Evolutionary conservation across 768 basidiomycete species (phyloP).

Genomic region (Termitomyces titanicus): DNA sequence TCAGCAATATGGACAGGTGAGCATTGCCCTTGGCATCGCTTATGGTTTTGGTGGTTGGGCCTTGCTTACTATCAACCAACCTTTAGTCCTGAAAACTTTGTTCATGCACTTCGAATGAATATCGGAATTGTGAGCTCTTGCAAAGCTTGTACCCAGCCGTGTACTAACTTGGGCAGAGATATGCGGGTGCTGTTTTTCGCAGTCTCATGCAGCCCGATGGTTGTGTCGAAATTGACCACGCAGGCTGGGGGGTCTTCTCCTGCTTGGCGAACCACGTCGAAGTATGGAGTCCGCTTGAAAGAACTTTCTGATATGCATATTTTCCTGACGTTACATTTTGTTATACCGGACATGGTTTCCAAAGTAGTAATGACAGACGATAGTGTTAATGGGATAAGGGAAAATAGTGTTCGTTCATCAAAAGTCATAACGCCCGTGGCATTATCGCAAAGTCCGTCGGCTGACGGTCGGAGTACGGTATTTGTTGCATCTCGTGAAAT

Average conservation of each 20-base stretch:
- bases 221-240: conserved; percentile 38
- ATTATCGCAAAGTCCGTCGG: conserved; percentile 1
- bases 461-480: conserved; percentile 1
- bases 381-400: neutral
- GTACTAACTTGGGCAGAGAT: conserved; percentile 20
- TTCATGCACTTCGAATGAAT: conserved; percentile 59
- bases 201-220: conserved; percentile 47
- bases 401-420: conserved; percentile 1
- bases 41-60: neutral
- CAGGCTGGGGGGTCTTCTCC: conserved; percentile 68
- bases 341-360: neutral
- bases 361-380: neutral
- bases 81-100: conserved; percentile 26
- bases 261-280: conserved; percentile 53
- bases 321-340: neutral
- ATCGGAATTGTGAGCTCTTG: conserved; percentile 51
- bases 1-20: conserved; percentile 57
- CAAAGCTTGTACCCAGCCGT: neutral
- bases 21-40: conserved; percentile 3
- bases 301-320: neutral
- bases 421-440: conserved; percentile 7
- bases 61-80: neutral
- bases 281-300: conserved; percentile 47
- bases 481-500: conserved; percentile 11
- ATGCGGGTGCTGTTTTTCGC: conserved; percentile 38